Conservation (phyloP, 2,329 filamentous ascomycete genomes). For the Emergomyces africanus region DNA sequence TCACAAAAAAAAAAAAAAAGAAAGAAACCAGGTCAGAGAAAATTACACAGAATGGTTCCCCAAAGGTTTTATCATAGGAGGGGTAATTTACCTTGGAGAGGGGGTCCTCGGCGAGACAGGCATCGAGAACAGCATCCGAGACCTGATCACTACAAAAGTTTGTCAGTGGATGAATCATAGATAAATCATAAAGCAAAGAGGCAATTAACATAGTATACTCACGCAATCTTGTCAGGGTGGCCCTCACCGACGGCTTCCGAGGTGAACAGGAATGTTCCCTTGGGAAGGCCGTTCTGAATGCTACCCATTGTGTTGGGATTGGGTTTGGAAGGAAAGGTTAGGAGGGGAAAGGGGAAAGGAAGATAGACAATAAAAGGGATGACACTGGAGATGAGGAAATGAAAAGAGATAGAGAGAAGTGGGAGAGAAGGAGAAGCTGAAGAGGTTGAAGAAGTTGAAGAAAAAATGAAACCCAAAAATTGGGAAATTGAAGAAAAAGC, state of each 20-base stretch:
- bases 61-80: constrained; percentile 2
- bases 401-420: constrained; percentile 14
- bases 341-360: constrained; percentile 3
- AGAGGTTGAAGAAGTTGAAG: constrained; percentile 3
- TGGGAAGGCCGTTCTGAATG: constrained; percentile 15
- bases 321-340: background rate
- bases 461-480: constrained; percentile 1
- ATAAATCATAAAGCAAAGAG: constrained; percentile 4
- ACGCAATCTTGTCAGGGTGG: constrained; percentile 92
- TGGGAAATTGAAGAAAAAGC: constrained; percentile 3
- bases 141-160: constrained; percentile 63
- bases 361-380: constrained; percentile 11
- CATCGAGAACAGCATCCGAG: constrained; percentile 96
- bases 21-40: background rate
- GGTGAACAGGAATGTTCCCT: constrained; percentile 74
- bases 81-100: constrained; percentile 62
- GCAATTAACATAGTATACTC: constrained; percentile 20
- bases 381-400: constrained; percentile 12
- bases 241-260: constrained; percentile 84
- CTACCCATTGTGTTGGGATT: constrained; percentile 41
- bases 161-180: background rate
- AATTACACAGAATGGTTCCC: constrained; percentile 1
- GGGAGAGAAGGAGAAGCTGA: constrained; percentile 4
- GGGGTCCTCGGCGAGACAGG: constrained; percentile 86
- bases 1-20: too few species aligned